Base-by-base conservation (phyloP, 2,329 filamentous ascomycete species). In the Trichocomaceae sp. region DNA sequence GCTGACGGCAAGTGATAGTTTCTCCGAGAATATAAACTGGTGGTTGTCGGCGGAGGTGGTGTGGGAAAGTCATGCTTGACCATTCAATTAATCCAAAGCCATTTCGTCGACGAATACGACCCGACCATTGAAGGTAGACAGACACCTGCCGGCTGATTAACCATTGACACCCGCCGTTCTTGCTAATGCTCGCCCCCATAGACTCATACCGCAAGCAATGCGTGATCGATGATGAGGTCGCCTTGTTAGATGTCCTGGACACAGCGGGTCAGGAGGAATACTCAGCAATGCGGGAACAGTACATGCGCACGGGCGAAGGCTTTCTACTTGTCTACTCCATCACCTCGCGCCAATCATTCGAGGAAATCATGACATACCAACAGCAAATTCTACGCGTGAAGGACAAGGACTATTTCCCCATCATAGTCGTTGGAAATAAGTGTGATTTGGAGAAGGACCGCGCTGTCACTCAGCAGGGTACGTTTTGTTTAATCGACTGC, bases 181-280 rank as follows among this genome's bases (percentile, higher is more conserved):
- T 19, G 33, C 19, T 47, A 33, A 46, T 47, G 29, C 26, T 15
- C 57, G 53, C 4, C 39, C 19, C 26, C 54, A 51, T 72, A 99
- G 93, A 99, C 72, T 97, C 93, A 60, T 99, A 99, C 81, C 90
- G 93, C 79, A 99, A 99, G 86, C 93, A 97, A 82, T 97, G 93
- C 74, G 86, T 96, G 65, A 95, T 99, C 72, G 93, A 99, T 72
- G 93, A 97, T 66, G 93, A 99, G 77, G 90, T 96, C 63, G 93
- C 93, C 50, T 83, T 99, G 58, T 87, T 99, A 74, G 93, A 99
- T 74, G 93, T 99, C 60, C 86, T 97, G 72, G 93, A 99, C 75
- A 99, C 93, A 53, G 93, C 93, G 60, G 93, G 93, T 58, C 93
- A 99, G 75, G 93, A 99, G 77, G 93, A 99, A 78, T 99, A 97